phyloP scores from a whole-genome alignment of 345 rosid genomes.

The Aquilaria yunnanensis region DNA sequence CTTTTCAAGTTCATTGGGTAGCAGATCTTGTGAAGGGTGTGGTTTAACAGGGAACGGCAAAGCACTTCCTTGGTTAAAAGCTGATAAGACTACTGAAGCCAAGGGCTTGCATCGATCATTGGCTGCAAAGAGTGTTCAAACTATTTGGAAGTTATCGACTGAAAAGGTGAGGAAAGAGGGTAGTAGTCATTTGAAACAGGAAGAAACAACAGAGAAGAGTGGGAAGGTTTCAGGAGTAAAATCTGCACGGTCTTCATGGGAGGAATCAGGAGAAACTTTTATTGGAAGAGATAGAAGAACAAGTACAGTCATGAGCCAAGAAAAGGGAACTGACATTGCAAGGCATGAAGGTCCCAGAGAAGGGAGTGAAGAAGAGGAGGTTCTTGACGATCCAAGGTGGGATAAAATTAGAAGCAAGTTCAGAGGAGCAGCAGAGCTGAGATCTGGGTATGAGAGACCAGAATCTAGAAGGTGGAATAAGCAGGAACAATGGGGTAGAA shows the following conservation, averaged over 20 bases:
- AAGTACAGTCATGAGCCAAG: constrained; percentile 11
- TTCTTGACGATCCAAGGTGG: constrained; percentile 54
- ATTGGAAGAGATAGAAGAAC: constrained; percentile 12
- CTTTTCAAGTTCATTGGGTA: constrained; percentile 23
- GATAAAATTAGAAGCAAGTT: constrained; percentile 45
- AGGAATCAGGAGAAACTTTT: constrained; percentile 19
- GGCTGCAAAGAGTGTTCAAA: constrained; percentile 13
- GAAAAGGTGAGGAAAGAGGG: constrained; percentile 23
- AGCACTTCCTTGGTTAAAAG: constrained; percentile 40
- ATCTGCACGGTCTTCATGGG: constrained; percentile 24
- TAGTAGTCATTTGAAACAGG: constrained; percentile 25
- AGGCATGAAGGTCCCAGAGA: constrained; percentile 21
- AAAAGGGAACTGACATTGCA: constrained; percentile 8
- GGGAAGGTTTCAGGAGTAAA: constrained; percentile 16
- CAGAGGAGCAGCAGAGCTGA: constrained; percentile 25
- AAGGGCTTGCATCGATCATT: constrained; percentile 14
- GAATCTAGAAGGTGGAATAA: constrained; percentile 62
- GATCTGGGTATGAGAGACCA: constrained; percentile 35
- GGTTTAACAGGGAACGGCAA: constrained; percentile 29
- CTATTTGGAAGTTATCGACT: constrained; percentile 38
- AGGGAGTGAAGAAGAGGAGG: constrained; percentile 33
- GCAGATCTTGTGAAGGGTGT: constrained; percentile 28
- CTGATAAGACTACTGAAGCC: constrained; percentile 20
- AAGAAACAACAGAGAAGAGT: constrained; percentile 30
- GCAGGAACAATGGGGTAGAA: constrained; percentile 71